A percentile compares a stretch with the other conserved stretches of the same genome.
These are phyloP conservation scores for Tieghemostelium lacteum DNA, from an alignment of 78 protist species.

Conservation along the genomic window DNA sequence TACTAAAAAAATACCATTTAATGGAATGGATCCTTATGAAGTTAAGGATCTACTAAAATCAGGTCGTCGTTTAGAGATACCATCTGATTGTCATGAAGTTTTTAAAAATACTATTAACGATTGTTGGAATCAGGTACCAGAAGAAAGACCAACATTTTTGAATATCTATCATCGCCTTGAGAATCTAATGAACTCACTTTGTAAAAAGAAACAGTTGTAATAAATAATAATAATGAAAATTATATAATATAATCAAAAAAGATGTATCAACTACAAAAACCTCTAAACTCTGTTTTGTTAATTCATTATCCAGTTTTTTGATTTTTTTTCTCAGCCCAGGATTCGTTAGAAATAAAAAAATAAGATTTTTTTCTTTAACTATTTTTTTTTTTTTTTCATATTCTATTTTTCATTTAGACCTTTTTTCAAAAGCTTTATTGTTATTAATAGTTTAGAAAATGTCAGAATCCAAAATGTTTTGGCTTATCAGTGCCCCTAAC, in stretches of 20 bases:
- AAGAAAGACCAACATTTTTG: conserved; percentile 63
- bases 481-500: conserved; percentile 76
- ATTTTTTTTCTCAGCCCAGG: no score
- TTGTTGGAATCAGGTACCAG: conserved; percentile 68
- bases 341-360: no score
- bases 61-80: conserved; percentile 47
- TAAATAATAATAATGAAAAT: no score
- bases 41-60: conserved; percentile 68
- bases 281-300: no score
- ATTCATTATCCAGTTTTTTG: no score
- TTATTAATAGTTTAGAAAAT: no score
- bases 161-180: conserved; percentile 59
- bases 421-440: no score
- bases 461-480: conserved; percentile 59
- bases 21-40: conserved; percentile 64
- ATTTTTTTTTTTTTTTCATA: no score
- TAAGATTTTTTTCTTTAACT: no score
- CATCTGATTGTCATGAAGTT: conserved; percentile 30
- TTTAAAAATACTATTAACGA: conserved; percentile 30
- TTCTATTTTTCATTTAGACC: no score
- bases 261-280: no score
- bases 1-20: conserved; percentile 54
- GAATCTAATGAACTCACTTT: conserved; percentile 40
- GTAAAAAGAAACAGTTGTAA: background rate
- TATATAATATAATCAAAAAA: no score